Conservation (phyloP, 768 basidiomycete genomes). For the Lactarius psammicola region DNA sequence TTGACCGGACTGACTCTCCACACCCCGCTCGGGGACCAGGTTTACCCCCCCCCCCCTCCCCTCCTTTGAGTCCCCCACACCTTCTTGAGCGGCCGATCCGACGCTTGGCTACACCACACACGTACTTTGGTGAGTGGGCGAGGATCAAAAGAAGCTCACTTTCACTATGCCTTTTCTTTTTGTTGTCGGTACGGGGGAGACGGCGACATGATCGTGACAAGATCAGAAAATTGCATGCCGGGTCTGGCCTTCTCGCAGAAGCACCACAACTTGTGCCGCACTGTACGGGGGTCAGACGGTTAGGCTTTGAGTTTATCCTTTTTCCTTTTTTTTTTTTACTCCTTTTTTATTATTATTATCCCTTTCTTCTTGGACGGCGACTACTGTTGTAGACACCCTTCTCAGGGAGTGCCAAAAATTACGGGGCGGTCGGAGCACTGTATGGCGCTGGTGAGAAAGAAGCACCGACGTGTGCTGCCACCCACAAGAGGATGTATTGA, state of each 20-base stretch:
- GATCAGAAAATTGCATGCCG: not conserved
- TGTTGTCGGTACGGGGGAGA: constrained; percentile 7
- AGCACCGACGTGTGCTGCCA: not conserved
- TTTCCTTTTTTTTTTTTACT: not conserved
- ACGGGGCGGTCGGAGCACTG: not conserved
- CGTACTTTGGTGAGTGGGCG: constrained; percentile 12
- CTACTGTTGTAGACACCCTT: not conserved
- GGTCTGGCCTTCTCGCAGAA: not conserved
- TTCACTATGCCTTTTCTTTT: not conserved
- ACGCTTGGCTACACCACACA: not conserved
- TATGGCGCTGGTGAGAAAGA: not conserved
- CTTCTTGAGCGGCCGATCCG: constrained; percentile 20
- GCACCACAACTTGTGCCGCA: constrained; percentile 1
- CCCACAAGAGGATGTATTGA: not conserved
- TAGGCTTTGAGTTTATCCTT: not conserved
- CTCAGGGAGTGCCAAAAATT: not conserved
- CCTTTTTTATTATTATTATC: not conserved
- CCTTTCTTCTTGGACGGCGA: not conserved
- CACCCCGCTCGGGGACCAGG: not conserved
- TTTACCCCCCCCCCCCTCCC: not conserved
- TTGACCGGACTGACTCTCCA: not conserved
- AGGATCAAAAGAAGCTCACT: constrained; percentile 18
- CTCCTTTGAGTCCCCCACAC: not conserved
- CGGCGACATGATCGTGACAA: constrained; percentile 9
- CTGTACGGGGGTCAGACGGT: constrained; percentile 1